Base-by-base conservation (phyloP, 176 grass and related monocot species). In the Hsuehochloa calcarea region DNA sequence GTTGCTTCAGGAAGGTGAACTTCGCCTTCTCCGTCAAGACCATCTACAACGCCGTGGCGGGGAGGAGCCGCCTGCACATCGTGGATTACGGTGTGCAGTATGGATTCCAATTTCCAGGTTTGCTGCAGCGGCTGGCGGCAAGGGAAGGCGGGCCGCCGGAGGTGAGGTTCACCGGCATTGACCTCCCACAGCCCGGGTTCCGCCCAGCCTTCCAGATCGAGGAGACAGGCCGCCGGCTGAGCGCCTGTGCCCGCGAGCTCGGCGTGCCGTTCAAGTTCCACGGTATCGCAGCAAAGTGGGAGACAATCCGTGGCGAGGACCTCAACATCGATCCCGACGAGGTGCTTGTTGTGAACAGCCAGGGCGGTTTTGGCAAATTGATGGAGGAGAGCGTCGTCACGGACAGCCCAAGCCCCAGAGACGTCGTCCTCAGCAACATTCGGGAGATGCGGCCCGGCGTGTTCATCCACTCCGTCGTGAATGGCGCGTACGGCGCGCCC, bases 161-260 rank as follows among this genome's bases (percentile, higher is more conserved):
- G 25, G 79, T 92, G 70, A 79, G 87, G 70, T 44, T 92, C 27
- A 92, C 87, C 7, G 77, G 76, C 6, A 87, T 92, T 17, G 87
- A 87, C 38, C 23, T 87, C 13, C 91, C 87, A 0, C 62, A 84
- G 77, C 84, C 69, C 3, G 91, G 91, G 29, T 92, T 92, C 81
- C 91, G 91, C 47, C 91, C 91, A 41, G 60, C 81, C 19, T 34
- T 62, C 38, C 87, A 75, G 54, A 73, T 87, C 6, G 85, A 92
- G 29, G 81, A 90, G 66, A 87, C 91, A 59, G 91, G 91, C 1
- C 76, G 81, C 9, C 87, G 91, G 1, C 84, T 90, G 8, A 75
- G 64, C 65, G 75, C 40, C 22, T 84, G 66, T 11, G 91, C 90
- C 34, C 45, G 39, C 0, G 67, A 71, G 61, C 60, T 92, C 5